Evolutionary conservation across 108 stramenopile species (phyloP).

Genomic region (Discostella pseudostelligera): DNA sequence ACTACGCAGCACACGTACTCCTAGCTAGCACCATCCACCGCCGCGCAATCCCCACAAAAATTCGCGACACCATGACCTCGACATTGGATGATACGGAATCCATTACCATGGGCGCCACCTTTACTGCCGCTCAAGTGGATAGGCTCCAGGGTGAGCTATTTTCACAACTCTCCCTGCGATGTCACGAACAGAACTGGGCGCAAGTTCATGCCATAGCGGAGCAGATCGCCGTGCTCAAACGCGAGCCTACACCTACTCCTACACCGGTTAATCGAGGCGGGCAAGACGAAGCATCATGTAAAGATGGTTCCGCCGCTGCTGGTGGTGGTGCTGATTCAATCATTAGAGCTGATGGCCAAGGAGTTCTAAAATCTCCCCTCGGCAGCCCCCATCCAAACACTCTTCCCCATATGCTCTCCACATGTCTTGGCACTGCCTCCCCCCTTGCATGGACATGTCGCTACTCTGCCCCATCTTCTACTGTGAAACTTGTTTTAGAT

Average conservation of each 20-base stretch:
- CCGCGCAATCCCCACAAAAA: not conserved
- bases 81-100: not conserved
- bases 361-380: not conserved
- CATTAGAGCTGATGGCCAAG: not conserved
- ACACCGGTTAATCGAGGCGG: not conserved
- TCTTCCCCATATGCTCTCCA: constrained; percentile 29
- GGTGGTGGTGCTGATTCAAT: not conserved
- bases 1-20: too few relatives aligned
- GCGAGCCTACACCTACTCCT: not conserved
- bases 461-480: constrained; percentile 59
- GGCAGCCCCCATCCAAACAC: constrained; percentile 8
- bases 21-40: too few relatives aligned
- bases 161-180: constrained; percentile 19
- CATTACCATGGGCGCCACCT: not conserved
- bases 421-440: constrained; percentile 42
- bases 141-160: constrained; percentile 30
- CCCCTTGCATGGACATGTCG: constrained; percentile 69
- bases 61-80: too few relatives aligned
- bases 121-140: constrained; percentile 3
- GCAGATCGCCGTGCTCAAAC: constrained; percentile 17
- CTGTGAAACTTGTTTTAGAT: constrained; percentile 55
- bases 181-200: constrained; percentile 34
- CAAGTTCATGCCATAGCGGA: constrained; percentile 29
- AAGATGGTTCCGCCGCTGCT: not conserved
- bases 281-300: not conserved